These are phyloP conservation scores for Lentinula aciculospora DNA, from an alignment of 768 basidiomycete species.

Conservation along the genomic window DNA sequence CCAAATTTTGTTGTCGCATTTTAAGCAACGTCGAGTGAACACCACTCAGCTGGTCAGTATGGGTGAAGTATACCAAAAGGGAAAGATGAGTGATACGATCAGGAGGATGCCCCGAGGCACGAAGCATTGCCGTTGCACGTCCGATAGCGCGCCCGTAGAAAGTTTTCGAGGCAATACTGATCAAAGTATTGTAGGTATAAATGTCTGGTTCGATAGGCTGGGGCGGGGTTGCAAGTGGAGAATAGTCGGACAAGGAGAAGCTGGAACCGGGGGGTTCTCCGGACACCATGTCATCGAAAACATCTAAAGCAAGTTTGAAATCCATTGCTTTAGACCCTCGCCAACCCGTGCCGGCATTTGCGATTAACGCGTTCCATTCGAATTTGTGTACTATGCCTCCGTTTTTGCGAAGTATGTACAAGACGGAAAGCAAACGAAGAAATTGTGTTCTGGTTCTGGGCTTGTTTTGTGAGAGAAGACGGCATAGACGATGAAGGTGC, in stretches of 20 bases:
- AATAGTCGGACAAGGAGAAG: conserved; percentile 8
- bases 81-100: conserved; percentile 60
- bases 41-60: conserved; percentile 39
- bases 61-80: conserved; percentile 50
- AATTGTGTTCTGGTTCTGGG: conserved; percentile 58
- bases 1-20: conserved; percentile 44
- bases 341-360: conserved; percentile 61
- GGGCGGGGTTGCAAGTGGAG: conserved; percentile 11
- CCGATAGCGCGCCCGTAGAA: conserved; percentile 33
- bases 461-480: conserved; percentile 46
- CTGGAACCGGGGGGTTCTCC: conserved; percentile 36
- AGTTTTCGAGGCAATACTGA: conserved; percentile 58
- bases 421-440: conserved; percentile 62
- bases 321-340: conserved; percentile 52
- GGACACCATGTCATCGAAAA: conserved; percentile 56
- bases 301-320: conserved; percentile 52
- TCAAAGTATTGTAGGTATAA: conserved; percentile 62
- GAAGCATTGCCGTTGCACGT: conserved; percentile 50
- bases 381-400: conserved; percentile 52
- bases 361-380: conserved; percentile 76
- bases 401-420: conserved; percentile 49
- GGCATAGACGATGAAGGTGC: conserved; percentile 59
- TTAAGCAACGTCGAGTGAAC: conserved; percentile 50
- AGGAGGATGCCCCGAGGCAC: conserved; percentile 46
- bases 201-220: conserved; percentile 49